Percentiles rank a stretch among this genome's conserved stretches.
These are phyloP conservation scores for Verticillium longisporum DNA, from an alignment of 2,329 filamentous ascomycete species.

Conservation along the genomic window DNA sequence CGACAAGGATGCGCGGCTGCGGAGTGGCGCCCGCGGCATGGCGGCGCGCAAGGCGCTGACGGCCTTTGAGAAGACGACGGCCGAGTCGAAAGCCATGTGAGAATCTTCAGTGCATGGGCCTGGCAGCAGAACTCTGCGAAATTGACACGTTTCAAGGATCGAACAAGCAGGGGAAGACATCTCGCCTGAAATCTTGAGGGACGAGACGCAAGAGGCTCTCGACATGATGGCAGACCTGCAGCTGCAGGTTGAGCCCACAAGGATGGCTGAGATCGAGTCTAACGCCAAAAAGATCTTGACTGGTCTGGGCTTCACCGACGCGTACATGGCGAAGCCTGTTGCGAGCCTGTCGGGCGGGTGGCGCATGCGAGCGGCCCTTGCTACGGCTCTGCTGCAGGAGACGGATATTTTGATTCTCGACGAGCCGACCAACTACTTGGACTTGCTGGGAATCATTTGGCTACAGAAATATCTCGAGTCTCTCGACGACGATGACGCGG, in stretches of 20 bases:
- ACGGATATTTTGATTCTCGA: conserved; percentile 76
- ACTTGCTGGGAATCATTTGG: conserved; percentile 79
- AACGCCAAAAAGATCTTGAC: conserved; percentile 59
- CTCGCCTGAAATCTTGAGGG: conserved; percentile 45
- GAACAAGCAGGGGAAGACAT: conserved; percentile 51
- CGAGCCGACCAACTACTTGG: conserved; percentile 82
- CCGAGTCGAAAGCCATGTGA: conserved; percentile 47
- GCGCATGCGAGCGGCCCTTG: conserved; percentile 63
- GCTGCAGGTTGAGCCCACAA: conserved; percentile 58
- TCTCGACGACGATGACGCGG: conserved; percentile 42
- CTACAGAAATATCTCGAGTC: conserved; percentile 65
- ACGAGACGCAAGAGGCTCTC: conserved; percentile 62
- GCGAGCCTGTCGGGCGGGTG: conserved; percentile 69
- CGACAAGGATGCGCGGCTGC: conserved; percentile 65
- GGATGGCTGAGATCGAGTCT: conserved; percentile 55
- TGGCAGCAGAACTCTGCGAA: not conserved
- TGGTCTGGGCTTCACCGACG: conserved; percentile 65
- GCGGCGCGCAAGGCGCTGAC: conserved; percentile 70
- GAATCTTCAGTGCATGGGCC: conserved; percentile 8
- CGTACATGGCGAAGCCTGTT: conserved; percentile 51
- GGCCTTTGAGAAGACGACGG: conserved; percentile 59
- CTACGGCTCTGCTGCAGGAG: conserved; percentile 61
- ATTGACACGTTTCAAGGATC: conserved; percentile 20
- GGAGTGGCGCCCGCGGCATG: conserved; percentile 69
- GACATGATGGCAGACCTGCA: conserved; percentile 66